Evolutionary conservation across 1,139 yeast species (phyloP).

Genomic region (Magnusiomyces clavatus): DNA sequence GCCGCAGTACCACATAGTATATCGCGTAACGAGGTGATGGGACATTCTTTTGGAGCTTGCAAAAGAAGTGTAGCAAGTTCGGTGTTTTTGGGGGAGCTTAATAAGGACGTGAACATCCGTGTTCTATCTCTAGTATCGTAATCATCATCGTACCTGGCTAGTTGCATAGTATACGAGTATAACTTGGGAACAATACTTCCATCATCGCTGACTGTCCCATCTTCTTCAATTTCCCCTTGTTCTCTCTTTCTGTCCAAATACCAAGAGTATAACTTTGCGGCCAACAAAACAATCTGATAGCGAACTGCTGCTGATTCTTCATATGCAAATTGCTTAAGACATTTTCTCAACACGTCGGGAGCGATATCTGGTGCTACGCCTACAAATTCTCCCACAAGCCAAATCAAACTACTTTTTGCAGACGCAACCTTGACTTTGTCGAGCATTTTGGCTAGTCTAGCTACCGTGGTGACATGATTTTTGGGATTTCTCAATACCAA

Average conservation of each 20-base stretch:
- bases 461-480: slow-evolving; percentile 37
- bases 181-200: slow-evolving; percentile 46
- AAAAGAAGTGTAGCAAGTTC: slow-evolving; percentile 65
- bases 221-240: slow-evolving; percentile 11
- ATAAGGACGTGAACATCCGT: slow-evolving; percentile 54
- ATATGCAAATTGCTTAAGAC: slow-evolving; percentile 46
- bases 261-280: slow-evolving; percentile 65
- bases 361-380: slow-evolving; percentile 46
- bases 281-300: slow-evolving; percentile 60
- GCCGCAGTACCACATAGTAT: slow-evolving; percentile 8
- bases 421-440: slow-evolving; percentile 20
- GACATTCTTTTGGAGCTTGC: slow-evolving; percentile 73
- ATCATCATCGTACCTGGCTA: slow-evolving; percentile 66
- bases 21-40: slow-evolving; percentile 20
- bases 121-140: slow-evolving; percentile 84
- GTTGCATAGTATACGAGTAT: slow-evolving; percentile 47
- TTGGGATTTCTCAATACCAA: slow-evolving; percentile 58
- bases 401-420: slow-evolving; percentile 78
- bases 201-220: slow-evolving; percentile 23
- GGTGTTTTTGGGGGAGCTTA: slow-evolving; percentile 29
- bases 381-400: slow-evolving; percentile 84
- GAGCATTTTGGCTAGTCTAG: slow-evolving; percentile 34
- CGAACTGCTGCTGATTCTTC: slow-evolving; percentile 54
- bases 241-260: slow-evolving; percentile 32
- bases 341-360: slow-evolving; percentile 65